These are phyloP conservation scores for Euphrasia arctica DNA, from an alignment of 305 asterid genomes.

Conservation along the genomic window DNA sequence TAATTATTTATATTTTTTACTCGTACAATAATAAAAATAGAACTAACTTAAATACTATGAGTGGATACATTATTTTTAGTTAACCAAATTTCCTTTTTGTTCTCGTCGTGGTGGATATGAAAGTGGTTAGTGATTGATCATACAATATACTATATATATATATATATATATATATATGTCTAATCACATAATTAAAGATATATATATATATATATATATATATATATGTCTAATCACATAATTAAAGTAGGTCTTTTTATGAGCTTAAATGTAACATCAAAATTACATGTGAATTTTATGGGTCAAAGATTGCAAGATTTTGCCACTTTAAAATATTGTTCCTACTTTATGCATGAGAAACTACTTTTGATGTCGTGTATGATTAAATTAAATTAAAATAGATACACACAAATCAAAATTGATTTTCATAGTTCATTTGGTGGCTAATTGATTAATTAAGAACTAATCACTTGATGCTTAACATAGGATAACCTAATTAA, in stretches of 20 bases:
- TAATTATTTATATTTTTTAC: too few species aligned
- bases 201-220: too few species aligned
- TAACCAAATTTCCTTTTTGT: too few species aligned
- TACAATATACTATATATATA: too few species aligned
- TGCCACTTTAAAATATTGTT: constrained; percentile 10
- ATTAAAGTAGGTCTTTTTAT: too few species aligned
- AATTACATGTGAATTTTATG: constrained; percentile 19
- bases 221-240: background rate
- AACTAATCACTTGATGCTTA: constrained; percentile 18
- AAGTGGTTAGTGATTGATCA: background rate
- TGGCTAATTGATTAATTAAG: constrained; percentile 20
- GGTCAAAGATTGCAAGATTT: constrained; percentile 25
- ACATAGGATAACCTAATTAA: background rate
- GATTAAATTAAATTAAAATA: constrained; percentile 4
- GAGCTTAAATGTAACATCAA: background rate
- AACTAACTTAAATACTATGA: too few species aligned
- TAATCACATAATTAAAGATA: too few species aligned
- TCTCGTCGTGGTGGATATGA: too few species aligned
- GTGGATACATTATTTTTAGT: too few species aligned
- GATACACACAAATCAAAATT: background rate
- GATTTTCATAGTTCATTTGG: background rate
- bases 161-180: too few species aligned
- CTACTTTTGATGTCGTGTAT: constrained; percentile 22
- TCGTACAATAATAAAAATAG: too few species aligned
- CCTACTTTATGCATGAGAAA: constrained; percentile 25